Evolutionary conservation across 768 basidiomycete species (phyloP).

Genomic region (Lactarius pseudohatsudake): DNA sequence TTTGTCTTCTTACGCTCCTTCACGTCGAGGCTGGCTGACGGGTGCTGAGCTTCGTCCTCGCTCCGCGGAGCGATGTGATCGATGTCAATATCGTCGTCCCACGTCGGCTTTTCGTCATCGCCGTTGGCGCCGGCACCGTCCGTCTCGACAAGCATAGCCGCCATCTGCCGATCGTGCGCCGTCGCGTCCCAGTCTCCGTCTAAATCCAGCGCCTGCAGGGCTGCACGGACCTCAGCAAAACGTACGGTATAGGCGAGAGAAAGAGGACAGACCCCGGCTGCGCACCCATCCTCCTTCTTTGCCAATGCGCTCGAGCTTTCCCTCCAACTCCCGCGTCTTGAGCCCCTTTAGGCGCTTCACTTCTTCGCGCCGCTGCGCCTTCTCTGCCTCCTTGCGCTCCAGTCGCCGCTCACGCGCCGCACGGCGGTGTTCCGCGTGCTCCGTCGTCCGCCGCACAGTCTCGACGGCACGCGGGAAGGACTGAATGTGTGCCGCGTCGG

Average conservation of each 20-base stretch:
- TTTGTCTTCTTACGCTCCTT: constrained; percentile 34
- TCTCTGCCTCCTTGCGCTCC: constrained; percentile 76
- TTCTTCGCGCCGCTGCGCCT: constrained; percentile 72
- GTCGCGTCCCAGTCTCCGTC: constrained; percentile 93
- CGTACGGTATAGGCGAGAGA: not conserved
- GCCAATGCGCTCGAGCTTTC: constrained; percentile 71
- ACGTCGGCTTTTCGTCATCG: constrained; percentile 71
- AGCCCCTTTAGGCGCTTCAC: constrained; percentile 77
- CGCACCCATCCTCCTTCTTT: constrained; percentile 61
- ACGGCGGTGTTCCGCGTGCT: constrained; percentile 59
- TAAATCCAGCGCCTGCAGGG: constrained; percentile 70
- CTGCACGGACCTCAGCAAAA: constrained; percentile 37
- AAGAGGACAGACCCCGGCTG: constrained; percentile 30
- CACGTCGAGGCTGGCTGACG: constrained; percentile 3
- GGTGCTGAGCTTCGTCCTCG: constrained; percentile 32
- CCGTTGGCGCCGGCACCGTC: constrained; percentile 37
- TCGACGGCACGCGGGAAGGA: constrained; percentile 75
- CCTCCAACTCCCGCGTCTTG: constrained; percentile 80
- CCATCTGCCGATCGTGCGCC: constrained; percentile 83
- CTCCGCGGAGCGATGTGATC: constrained; percentile 53
- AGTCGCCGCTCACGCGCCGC: constrained; percentile 79
- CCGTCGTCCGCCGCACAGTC: constrained; percentile 65
- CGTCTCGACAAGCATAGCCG: constrained; percentile 61
- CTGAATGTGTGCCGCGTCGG: constrained; percentile 62
- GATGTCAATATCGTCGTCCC: constrained; percentile 90